Evolutionary conservation across 306 rosid species (phyloP), one percentile per base, ranked within the genome.

Genomic region (Arachis hypogaea): DNA sequence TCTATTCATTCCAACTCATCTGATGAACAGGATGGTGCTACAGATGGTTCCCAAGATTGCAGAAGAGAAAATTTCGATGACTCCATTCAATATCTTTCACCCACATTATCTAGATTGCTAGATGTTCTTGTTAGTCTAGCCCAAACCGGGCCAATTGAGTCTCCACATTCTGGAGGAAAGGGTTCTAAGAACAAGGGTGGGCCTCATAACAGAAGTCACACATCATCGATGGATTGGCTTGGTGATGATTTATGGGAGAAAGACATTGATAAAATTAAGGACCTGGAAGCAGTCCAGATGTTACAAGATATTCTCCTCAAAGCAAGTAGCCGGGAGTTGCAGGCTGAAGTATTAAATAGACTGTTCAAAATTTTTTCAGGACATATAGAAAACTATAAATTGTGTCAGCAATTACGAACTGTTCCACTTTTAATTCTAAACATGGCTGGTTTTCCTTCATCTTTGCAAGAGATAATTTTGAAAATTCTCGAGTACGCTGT

Each of bases 401-500:
- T 92, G 86, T 95, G 99, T 82, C 99, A 92, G 85, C 88, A 90
- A 79, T 88, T 95, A 69, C 92, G 98, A 29, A 92, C 97, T 46
- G 93, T 95, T 80, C 98, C 99, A 60, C 98, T 95, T 88, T 82
- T 95, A 66, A 95, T 95, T 82, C 84, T 95, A 77, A 95, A 95
- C 76, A 95, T 95, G 99, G 97, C 86, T 44, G 92, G 88, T 69
- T 90, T 95, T 73, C 96, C 98, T 72, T 74, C 93, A 65, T 73
- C 95, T 66, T 82, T 92, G 79, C 98, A 90, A 81, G 99, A 92
- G 76, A 90, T 87, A 68, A 90, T 95, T 77, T 78, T 95, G 87
- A 95, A 95, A 86, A 95, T 95, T 85, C 99, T 95, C 41, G 99
- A 95, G 85, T 95, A 95, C 88, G 99, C 93, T 59, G 99, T 95